phyloP scores from a whole-genome alignment of 345 rosid species.

The Camelina hispida region DNA sequence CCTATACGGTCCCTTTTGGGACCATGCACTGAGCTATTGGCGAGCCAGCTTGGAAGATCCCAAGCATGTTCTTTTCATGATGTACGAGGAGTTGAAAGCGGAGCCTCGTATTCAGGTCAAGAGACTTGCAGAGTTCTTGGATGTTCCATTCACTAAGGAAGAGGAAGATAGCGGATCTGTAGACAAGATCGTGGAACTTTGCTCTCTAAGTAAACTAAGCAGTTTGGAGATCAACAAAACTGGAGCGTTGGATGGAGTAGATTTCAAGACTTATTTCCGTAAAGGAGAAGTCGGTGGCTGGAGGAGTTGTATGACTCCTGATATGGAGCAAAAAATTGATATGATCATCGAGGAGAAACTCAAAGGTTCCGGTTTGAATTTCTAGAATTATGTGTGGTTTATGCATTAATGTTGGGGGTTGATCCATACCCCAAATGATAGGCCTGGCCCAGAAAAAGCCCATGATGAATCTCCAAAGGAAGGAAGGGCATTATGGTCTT shows the following conservation, averaged over 20 bases:
- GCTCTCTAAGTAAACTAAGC: not conserved
- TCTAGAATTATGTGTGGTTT: not conserved
- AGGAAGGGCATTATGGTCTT: too few species aligned
- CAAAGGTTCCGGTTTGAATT: not conserved
- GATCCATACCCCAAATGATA: too few species aligned
- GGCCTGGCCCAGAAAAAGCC: too few species aligned
- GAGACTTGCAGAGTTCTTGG: not conserved
- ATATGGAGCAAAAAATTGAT: not conserved
- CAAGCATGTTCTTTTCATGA: not conserved
- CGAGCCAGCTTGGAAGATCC: not conserved
- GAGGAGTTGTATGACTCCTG: not conserved
- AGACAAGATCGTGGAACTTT: not conserved
- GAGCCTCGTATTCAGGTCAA: not conserved
- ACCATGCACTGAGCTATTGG: not conserved
- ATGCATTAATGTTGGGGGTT: not conserved
- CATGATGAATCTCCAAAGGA: too few species aligned
- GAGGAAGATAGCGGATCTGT: not conserved
- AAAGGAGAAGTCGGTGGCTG: not conserved
- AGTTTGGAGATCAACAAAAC: not conserved
- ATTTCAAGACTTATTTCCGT: not conserved
- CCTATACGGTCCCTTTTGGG: not conserved
- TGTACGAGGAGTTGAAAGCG: not conserved
- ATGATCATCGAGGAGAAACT: not conserved
- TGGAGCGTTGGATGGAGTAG: not conserved
- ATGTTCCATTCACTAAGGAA: not conserved